phyloP scores from a whole-genome alignment of 2,329 filamentous ascomycete genomes.

The Penicillium sp. region DNA sequence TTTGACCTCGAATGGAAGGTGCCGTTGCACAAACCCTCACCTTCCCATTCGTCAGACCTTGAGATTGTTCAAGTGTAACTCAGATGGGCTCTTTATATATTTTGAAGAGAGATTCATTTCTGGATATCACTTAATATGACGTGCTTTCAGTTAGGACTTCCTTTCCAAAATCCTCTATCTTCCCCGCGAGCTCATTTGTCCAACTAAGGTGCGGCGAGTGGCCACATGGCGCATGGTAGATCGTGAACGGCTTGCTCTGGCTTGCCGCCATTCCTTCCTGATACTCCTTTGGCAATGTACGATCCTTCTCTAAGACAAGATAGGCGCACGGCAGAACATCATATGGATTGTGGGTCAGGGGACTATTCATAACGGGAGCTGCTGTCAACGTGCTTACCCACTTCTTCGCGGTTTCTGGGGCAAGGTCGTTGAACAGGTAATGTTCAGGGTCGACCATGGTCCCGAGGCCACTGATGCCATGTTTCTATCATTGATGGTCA shows the following conservation, averaged over 20 bases:
- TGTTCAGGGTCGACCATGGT: slow-evolving; percentile 22
- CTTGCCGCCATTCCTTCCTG: slow-evolving; percentile 31
- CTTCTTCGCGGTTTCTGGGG: slow-evolving; percentile 17
- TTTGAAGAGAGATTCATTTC: background rate
- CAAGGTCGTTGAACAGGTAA: slow-evolving; percentile 30
- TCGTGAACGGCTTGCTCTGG: slow-evolving; percentile 22
- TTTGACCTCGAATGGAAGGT: background rate
- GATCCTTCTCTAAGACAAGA: slow-evolving; percentile 28
- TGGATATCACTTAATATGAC: background rate
- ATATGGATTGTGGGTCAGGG: slow-evolving; percentile 33
- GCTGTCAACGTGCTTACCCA: slow-evolving; percentile 26
- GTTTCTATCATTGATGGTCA: slow-evolving; percentile 7
- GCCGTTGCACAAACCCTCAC: background rate
- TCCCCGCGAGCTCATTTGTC: slow-evolving; percentile 25
- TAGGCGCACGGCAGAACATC: slow-evolving; percentile 32
- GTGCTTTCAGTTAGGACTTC: background rate
- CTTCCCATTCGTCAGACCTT: background rate
- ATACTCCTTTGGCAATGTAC: slow-evolving; percentile 28
- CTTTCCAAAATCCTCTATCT: slow-evolving; percentile 20
- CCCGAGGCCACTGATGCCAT: slow-evolving; percentile 18
- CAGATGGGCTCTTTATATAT: background rate
- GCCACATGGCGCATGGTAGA: slow-evolving; percentile 24
- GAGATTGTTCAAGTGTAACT: background rate
- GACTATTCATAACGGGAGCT: slow-evolving; percentile 22
- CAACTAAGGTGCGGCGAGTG: slow-evolving; percentile 35